Conservation (phyloP, 345 rosid species). For the Hibiscus trionum region DNA sequence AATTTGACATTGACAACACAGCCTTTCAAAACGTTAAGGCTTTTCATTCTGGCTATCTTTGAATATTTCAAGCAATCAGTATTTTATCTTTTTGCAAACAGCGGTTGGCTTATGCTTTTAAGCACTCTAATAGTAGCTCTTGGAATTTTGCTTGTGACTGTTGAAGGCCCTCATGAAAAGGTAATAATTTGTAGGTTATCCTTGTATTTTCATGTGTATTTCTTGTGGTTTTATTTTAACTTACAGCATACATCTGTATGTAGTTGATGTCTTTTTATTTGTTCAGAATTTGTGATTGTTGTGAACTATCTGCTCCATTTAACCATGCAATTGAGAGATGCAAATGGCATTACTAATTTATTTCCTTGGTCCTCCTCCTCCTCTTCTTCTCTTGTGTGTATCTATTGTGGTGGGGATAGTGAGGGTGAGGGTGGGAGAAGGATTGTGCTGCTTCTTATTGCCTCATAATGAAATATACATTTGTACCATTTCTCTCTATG, state of each 20-base stretch:
- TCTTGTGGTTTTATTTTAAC: neutral
- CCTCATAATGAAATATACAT: no score
- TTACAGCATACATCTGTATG: neutral
- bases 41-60: conserved; percentile 52
- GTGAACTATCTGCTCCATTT: no score
- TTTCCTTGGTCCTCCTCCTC: no score
- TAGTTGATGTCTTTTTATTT: neutral
- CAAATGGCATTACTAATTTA: no score
- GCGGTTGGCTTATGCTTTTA: conserved; percentile 60
- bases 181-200: conserved; percentile 26
- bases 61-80: conserved; percentile 43
- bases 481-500: no score
- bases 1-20: conserved; percentile 57
- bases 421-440: no score
- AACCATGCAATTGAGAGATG: no score
- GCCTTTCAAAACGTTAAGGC: conserved; percentile 68
- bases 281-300: neutral
- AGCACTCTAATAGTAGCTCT: conserved; percentile 31
- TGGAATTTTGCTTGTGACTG: conserved; percentile 53
- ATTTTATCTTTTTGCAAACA: conserved; percentile 54
- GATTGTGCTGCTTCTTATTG: no score
- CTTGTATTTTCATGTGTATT: neutral
- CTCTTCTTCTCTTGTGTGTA: no score
- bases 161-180: conserved; percentile 90
- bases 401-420: no score